phyloP scores from a whole-genome alignment of 2,329 filamentous ascomycete genomes.

The Hyphodiscus sp. region DNA sequence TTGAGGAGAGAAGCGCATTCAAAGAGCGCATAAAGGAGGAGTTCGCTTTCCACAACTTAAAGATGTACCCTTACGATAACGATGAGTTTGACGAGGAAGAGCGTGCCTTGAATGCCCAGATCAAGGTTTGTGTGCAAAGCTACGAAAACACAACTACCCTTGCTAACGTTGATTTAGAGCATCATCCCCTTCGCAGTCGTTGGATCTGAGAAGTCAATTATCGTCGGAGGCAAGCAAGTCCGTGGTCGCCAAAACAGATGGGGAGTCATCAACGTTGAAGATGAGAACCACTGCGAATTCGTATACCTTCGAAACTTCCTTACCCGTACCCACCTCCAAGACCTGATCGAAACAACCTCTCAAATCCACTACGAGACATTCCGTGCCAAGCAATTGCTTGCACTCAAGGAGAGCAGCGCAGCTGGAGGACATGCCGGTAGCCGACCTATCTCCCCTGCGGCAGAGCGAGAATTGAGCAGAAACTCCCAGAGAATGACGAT shows the following conservation, averaged over 20 bases:
- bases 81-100: slow-evolving; percentile 98
- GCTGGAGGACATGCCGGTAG: slow-evolving; percentile 63
- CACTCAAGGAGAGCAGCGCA: slow-evolving; percentile 95
- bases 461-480: slow-evolving; percentile 92
- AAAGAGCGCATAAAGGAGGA: slow-evolving; percentile 99
- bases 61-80: slow-evolving; percentile 99
- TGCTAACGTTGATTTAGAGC: slow-evolving; percentile 50
- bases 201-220: slow-evolving; percentile 95
- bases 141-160: background rate
- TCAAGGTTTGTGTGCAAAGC: slow-evolving; percentile 65
- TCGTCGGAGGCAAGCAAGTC: slow-evolving; percentile 95
- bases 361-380: slow-evolving; percentile 99
- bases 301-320: slow-evolving; percentile 98
- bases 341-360: slow-evolving; percentile 97
- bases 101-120: slow-evolving; percentile 84
- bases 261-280: slow-evolving; percentile 99
- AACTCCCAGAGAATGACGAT: slow-evolving; percentile 96
- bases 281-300: slow-evolving; percentile 99
- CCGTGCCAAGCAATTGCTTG: slow-evolving; percentile 97
- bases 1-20: slow-evolving; percentile 93
- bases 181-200: slow-evolving; percentile 97
- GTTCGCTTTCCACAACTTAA: slow-evolving; percentile 98
- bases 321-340: slow-evolving; percentile 95
- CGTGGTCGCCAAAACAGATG: slow-evolving; percentile 97
- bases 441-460: slow-evolving; percentile 90